Percentiles rank a stretch among this genome's conserved stretches.
These are phyloP conservation scores for Cutaneotrichosporon cavernicola DNA, from an alignment of 1,284 basidiomycete species.

Conservation along the genomic window DNA sequence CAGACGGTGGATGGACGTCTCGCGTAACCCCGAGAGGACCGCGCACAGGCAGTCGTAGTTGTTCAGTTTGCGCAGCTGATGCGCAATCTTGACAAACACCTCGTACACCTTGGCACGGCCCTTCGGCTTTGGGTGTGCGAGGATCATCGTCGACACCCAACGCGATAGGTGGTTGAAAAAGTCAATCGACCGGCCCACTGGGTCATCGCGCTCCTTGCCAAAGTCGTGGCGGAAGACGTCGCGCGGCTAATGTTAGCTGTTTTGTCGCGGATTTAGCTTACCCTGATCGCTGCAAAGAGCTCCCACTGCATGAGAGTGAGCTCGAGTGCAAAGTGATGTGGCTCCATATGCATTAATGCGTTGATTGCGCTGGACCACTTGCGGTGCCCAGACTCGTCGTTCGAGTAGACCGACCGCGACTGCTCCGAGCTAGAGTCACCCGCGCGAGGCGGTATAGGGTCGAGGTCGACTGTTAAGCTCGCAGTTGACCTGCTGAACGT, in stretches of 20 bases:
- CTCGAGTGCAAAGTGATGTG: slow-evolving; percentile 46
- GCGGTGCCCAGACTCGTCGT: slow-evolving; percentile 15
- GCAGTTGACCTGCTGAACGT: slow-evolving; percentile 25
- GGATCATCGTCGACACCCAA: slow-evolving; percentile 51
- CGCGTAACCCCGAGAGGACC: slow-evolving; percentile 48
- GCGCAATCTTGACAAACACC: slow-evolving; percentile 45
- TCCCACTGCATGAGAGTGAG: slow-evolving; percentile 52
- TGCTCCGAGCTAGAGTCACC: slow-evolving; percentile 21
- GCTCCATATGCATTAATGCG: slow-evolving; percentile 31
- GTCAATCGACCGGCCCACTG: slow-evolving; percentile 43
- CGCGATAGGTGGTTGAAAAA: slow-evolving; percentile 53
- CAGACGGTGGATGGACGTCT: slow-evolving; percentile 50
- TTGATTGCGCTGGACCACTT: slow-evolving; percentile 21
- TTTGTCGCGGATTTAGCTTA: neutral
- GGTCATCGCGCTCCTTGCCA: slow-evolving; percentile 47
- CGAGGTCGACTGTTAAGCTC: slow-evolving; percentile 20
- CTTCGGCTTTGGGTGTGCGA: slow-evolving; percentile 49
- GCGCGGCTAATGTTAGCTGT: slow-evolving; percentile 28
- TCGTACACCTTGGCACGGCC: slow-evolving; percentile 50
- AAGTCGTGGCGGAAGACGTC: slow-evolving; percentile 51
- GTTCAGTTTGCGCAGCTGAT: slow-evolving; percentile 50
- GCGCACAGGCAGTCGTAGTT: slow-evolving; percentile 53
- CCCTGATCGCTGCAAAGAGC: slow-evolving; percentile 42
- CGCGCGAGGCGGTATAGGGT: slow-evolving; percentile 7
- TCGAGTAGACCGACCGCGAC: slow-evolving; percentile 17